A percentile compares a stretch with the other conserved stretches of the same genome.
Conservation (phyloP, 345 rosid genomes). For the Trapa incisa region DNA sequence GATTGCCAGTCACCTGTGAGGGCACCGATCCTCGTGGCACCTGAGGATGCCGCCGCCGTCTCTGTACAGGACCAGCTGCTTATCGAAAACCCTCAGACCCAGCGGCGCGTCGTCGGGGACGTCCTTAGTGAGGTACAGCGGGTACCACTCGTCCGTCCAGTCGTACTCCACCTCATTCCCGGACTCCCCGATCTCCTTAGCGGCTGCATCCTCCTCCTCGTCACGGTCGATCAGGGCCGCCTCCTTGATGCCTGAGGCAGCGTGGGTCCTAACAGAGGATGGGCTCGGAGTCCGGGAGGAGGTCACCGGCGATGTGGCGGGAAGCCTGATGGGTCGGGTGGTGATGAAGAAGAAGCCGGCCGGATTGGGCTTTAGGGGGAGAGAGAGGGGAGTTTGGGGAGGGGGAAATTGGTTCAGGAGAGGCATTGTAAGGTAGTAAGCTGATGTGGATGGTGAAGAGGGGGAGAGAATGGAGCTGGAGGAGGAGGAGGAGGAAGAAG, state of each 20-base stretch:
- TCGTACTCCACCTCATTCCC: conserved; percentile 34
- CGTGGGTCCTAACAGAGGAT: conserved; percentile 1
- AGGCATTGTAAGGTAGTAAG: not conserved
- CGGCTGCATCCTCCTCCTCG: conserved; percentile 1
- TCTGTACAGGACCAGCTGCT: conserved; percentile 61
- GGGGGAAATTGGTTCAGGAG: conserved; percentile 13
- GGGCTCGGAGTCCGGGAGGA: not conserved
- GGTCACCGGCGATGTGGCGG: not conserved
- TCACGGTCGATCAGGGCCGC: conserved; percentile 6
- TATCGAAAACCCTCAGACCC: conserved; percentile 76
- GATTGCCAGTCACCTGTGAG: conserved; percentile 51
- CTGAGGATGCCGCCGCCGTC: conserved; percentile 55
- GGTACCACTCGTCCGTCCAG: conserved; percentile 95
- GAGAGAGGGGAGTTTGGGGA: conserved; percentile 15
- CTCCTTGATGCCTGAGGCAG: conserved; percentile 8
- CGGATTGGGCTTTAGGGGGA: conserved; percentile 7
- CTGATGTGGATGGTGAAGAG: not conserved
- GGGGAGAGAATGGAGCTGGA: not conserved
- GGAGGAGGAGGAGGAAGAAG: not conserved
- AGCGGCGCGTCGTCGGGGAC: conserved; percentile 86
- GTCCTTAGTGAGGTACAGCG: conserved; percentile 65
- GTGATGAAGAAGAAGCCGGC: conserved; percentile 5
- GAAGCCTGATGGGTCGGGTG: not conserved
- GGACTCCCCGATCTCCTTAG: conserved; percentile 2
- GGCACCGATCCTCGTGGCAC: conserved; percentile 82